Evolutionary conservation across 495 filamentous ascomycete genomes (phyloP).

Genomic region (Neurospora sp.): DNA sequence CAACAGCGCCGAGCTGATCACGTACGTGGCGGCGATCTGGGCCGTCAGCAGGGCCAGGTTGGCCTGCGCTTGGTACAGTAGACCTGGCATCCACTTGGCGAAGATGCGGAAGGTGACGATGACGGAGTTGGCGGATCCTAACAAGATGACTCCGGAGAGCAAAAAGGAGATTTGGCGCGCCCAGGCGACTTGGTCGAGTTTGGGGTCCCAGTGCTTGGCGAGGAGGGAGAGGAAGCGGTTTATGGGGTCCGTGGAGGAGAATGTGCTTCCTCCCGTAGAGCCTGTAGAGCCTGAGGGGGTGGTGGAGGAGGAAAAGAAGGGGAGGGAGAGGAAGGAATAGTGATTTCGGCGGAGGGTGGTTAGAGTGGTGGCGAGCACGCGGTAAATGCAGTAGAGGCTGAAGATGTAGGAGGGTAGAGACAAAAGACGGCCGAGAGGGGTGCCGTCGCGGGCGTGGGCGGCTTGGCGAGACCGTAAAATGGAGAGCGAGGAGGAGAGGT

Average conservation of each 20-base stretch:
- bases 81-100: constrained; percentile 53
- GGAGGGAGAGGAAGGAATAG: constrained; percentile 33
- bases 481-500: constrained; percentile 50
- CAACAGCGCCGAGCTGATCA: constrained; percentile 63
- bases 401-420: constrained; percentile 53
- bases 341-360: constrained; percentile 48
- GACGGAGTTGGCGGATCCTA: constrained; percentile 63
- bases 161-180: constrained; percentile 68
- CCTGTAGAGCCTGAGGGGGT: background rate
- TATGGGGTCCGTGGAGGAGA: constrained; percentile 64
- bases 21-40: constrained; percentile 71
- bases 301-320: background rate
- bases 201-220: constrained; percentile 61
- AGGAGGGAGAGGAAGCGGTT: constrained; percentile 66
- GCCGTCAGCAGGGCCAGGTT: constrained; percentile 63
- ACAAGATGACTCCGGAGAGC: constrained; percentile 66
- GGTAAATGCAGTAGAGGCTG: constrained; percentile 66
- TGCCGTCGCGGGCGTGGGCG: constrained; percentile 52
- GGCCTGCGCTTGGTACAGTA: constrained; percentile 52
- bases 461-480: constrained; percentile 46
- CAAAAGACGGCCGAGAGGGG: constrained; percentile 48
- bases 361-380: constrained; percentile 55
- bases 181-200: constrained; percentile 61
- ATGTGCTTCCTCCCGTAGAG: constrained; percentile 11
- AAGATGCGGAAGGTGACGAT: constrained; percentile 68